A percentile compares a stretch with the other conserved stretches of the same genome.
Evolutionary conservation across 768 basidiomycete species (phyloP).

Genomic region (Goffeauzyma gilvescens): DNA sequence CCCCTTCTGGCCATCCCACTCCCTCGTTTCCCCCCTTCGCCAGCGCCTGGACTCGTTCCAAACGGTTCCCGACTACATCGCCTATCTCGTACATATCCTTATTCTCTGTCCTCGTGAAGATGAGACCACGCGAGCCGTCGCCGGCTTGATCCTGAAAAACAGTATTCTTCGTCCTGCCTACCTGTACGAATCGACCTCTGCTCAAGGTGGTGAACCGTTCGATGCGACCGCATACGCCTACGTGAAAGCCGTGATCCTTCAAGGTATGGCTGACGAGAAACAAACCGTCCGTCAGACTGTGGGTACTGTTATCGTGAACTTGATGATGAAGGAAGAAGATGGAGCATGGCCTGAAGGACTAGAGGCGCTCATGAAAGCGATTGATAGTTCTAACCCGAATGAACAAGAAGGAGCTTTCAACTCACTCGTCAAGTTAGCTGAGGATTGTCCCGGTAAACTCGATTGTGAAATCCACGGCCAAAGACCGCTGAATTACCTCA

Average conservation of each 20-base stretch:
- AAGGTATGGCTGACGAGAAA: constrained; percentile 46
- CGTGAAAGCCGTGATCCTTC: constrained; percentile 29
- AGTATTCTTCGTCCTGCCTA: constrained; percentile 50
- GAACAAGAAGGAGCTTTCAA: constrained; percentile 90
- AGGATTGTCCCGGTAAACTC: constrained; percentile 88
- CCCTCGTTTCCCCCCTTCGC: neutral
- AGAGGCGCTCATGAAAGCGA: constrained; percentile 56
- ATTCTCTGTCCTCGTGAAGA: constrained; percentile 61
- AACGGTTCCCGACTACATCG: constrained; percentile 78
- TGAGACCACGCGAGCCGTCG: constrained; percentile 83
- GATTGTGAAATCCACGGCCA: constrained; percentile 82
- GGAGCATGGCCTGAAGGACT: constrained; percentile 91
- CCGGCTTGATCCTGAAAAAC: constrained; percentile 93
- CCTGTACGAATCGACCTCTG: too few species aligned
- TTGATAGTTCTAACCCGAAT: constrained; percentile 55
- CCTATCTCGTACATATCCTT: constrained; percentile 87
- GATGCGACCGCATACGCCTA: constrained; percentile 41
- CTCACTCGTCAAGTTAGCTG: constrained; percentile 82
- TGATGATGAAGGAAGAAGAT: constrained; percentile 72
- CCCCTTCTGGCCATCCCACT: neutral
- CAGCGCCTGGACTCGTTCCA: constrained; percentile 38
- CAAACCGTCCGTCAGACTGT: constrained; percentile 85
- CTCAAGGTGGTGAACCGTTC: constrained; percentile 49
- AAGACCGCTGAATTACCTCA: constrained; percentile 87
- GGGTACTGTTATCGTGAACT: constrained; percentile 74